Conservation (phyloP, 2,329 filamentous ascomycete genomes). For the Dactylellina cionopaga region DNA sequence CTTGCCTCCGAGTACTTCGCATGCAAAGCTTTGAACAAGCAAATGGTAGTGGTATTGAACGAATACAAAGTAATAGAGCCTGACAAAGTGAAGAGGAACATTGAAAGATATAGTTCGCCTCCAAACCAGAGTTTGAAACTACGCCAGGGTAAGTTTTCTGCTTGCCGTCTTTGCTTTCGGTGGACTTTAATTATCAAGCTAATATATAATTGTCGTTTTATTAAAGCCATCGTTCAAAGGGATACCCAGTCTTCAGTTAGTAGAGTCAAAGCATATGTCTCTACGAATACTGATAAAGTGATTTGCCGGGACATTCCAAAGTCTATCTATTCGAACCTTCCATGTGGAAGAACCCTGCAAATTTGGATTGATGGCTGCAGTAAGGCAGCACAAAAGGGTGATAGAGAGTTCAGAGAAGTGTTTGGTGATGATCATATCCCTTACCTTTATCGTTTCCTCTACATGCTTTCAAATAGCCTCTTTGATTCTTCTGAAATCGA, state of each 20-base stretch:
- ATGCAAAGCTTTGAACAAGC: background rate
- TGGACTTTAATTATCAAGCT: no score
- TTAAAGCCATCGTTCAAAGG: no score
- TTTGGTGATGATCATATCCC: background rate
- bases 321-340: background rate
- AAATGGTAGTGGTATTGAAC: background rate
- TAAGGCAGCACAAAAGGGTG: background rate
- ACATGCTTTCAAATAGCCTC: background rate
- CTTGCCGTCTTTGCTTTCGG: no score
- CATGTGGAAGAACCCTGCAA: background rate
- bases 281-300: background rate
- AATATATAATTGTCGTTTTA: no score
- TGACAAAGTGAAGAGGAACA: background rate
- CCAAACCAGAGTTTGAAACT: background rate
- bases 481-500: background rate
- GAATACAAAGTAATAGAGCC: background rate
- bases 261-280: background rate
- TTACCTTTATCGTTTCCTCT: background rate
- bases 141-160: no score
- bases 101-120: background rate
- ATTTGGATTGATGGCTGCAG: background rate
- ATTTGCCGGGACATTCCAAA: background rate
- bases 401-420: background rate
- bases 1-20: background rate
- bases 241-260: no score